phyloP scores from a whole-genome alignment of 140 eudicot species.

The Cichorium intybus region DNA sequence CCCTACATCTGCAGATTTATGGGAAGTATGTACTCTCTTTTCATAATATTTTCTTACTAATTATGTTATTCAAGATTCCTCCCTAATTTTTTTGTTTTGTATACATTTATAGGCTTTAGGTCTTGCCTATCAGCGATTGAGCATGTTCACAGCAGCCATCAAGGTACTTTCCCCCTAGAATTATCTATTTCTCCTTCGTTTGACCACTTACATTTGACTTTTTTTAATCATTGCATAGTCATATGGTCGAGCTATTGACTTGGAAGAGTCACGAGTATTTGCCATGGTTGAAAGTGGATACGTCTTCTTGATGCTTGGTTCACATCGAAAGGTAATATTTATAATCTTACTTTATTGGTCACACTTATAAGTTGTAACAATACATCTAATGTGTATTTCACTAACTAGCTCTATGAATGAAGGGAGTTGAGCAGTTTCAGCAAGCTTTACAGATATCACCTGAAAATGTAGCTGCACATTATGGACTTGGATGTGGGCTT shows the following conservation, averaged over 20 bases:
- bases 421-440: slow-evolving; percentile 89
- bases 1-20: slow-evolving; percentile 90
- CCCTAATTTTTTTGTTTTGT: slow-evolving; percentile 24
- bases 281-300: slow-evolving; percentile 93
- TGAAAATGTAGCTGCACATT: slow-evolving; percentile 61
- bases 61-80: slow-evolving; percentile 4
- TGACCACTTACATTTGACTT: slow-evolving; percentile 3
- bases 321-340: slow-evolving; percentile 70
- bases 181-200: neutral
- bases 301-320: slow-evolving; percentile 81
- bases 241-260: slow-evolving; percentile 86
- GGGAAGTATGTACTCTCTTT: slow-evolving; percentile 67
- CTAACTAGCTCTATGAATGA: slow-evolving; percentile 28
- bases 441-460: slow-evolving; percentile 78
- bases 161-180: slow-evolving; percentile 47
- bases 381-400: slow-evolving; percentile 22
- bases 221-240: slow-evolving; percentile 48
- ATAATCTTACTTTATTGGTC: neutral
- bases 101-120: slow-evolving; percentile 69
- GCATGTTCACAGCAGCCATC: slow-evolving; percentile 97
- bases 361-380: neutral
- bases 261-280: slow-evolving; percentile 82
- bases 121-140: slow-evolving; percentile 86
- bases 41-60: too few relatives aligned
- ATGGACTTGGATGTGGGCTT: slow-evolving; percentile 88